A percentile compares a stretch with the other conserved stretches of the same genome.
Conservation (phyloP, 805 yeast genomes). For the Candida ortonii region DNA sequence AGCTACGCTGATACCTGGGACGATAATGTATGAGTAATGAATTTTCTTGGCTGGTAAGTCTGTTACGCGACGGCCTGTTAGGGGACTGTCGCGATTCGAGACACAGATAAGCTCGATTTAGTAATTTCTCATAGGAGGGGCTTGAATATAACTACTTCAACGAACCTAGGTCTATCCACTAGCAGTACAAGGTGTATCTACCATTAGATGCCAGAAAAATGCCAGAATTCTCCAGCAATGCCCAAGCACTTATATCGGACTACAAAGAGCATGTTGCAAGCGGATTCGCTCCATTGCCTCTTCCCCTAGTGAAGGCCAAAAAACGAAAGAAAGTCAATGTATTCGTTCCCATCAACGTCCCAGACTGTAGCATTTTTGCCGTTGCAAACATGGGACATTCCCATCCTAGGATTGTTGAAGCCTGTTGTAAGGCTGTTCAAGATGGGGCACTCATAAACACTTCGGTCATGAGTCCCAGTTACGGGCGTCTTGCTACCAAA, state of each 20-base stretch:
- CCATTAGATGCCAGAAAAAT: constrained; percentile 1
- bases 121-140: no score
- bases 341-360: constrained; percentile 30
- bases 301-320: constrained; percentile 26
- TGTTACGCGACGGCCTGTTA: no score
- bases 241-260: constrained; percentile 7
- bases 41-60: no score
- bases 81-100: no score
- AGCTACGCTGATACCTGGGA: no score
- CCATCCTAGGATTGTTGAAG: constrained; percentile 30
- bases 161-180: no score
- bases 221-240: constrained; percentile 3
- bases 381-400: constrained; percentile 32
- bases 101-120: no score
- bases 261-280: constrained; percentile 20
- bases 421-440: constrained; percentile 23
- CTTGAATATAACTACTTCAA: no score
- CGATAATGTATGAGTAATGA: no score
- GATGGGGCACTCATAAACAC: constrained; percentile 23
- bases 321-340: constrained; percentile 29
- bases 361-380: constrained; percentile 24
- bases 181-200: constrained; percentile 1
- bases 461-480: constrained; percentile 24
- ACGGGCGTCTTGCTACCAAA: constrained; percentile 22
- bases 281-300: constrained; percentile 27